Evolutionary conservation across 2,329 filamentous ascomycete genomes (phyloP).

Genomic region (Hirsutella thompsonii): DNA sequence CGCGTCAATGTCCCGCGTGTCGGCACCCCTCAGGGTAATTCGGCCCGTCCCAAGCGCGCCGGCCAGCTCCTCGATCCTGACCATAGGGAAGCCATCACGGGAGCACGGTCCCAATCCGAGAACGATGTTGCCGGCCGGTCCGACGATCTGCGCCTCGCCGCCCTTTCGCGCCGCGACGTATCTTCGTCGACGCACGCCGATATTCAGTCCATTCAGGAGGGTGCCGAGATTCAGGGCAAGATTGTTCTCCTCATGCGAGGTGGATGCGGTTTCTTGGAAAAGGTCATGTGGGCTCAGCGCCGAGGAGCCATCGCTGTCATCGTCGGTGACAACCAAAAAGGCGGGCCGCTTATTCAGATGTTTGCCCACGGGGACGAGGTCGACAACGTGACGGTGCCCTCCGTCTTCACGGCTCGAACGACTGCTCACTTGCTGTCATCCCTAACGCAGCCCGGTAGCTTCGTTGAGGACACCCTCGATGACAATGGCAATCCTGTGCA

Average conservation of each 20-base stretch:
- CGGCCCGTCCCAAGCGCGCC: constrained; percentile 7
- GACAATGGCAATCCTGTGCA: constrained; percentile 45
- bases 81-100: constrained; percentile 10
- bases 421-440: constrained; percentile 88
- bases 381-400: constrained; percentile 86
- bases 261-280: constrained; percentile 92
- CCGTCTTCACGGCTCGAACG: constrained; percentile 87
- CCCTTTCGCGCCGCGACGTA: constrained; percentile 20
- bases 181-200: constrained; percentile 56
- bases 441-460: constrained; percentile 59
- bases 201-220: constrained; percentile 83
- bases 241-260: constrained; percentile 84
- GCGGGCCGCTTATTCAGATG: constrained; percentile 88
- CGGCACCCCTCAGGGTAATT: constrained; percentile 7
- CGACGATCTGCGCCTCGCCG: constrained; percentile 36
- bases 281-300: constrained; percentile 92
- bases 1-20: constrained; percentile 14
- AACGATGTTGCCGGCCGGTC: constrained; percentile 80
- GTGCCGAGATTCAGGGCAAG: constrained; percentile 85
- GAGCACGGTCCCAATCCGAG: constrained; percentile 5
- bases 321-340: constrained; percentile 84
- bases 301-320: constrained; percentile 82
- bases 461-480: constrained; percentile 45
- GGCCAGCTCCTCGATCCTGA: constrained; percentile 14
- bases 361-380: constrained; percentile 87